phyloP scores from a whole-genome alignment of 129 eudicot genomes.

The Smallanthus sonchifolius region DNA sequence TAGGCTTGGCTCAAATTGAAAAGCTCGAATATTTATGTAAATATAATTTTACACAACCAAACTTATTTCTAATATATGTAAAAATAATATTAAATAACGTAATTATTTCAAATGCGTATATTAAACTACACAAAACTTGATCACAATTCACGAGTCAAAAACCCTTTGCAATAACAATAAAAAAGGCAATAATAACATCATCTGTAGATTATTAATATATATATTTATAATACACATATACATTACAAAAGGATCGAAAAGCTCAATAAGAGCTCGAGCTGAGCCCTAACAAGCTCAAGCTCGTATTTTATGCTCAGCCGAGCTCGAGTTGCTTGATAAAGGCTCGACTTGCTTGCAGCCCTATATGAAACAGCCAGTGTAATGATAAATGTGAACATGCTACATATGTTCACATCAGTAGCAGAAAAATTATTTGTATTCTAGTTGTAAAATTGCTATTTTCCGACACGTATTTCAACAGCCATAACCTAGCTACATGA shows the following conservation, averaged over 20 bases:
- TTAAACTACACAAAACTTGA: not conserved
- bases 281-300: not conserved
- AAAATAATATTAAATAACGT: not conserved
- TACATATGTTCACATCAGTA: not conserved
- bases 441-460: not conserved
- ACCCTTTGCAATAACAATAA: not conserved
- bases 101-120: not conserved
- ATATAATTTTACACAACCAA: not conserved
- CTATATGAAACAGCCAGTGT: slow-evolving; percentile 2
- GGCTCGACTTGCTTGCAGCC: not conserved
- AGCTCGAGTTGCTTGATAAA: not conserved
- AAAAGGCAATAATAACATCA: not conserved
- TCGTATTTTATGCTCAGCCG: not conserved
- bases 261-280: not conserved
- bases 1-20: not conserved
- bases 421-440: not conserved
- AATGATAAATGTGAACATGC: not conserved
- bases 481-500: not conserved
- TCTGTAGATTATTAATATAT: not conserved
- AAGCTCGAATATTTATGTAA: not conserved
- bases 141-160: not conserved
- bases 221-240: not conserved
- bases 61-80: not conserved
- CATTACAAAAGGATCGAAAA: not conserved
- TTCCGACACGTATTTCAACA: not conserved